Evolutionary conservation across 257 asterid species (phyloP).

Genomic region (Scutellaria baicalensis): DNA sequence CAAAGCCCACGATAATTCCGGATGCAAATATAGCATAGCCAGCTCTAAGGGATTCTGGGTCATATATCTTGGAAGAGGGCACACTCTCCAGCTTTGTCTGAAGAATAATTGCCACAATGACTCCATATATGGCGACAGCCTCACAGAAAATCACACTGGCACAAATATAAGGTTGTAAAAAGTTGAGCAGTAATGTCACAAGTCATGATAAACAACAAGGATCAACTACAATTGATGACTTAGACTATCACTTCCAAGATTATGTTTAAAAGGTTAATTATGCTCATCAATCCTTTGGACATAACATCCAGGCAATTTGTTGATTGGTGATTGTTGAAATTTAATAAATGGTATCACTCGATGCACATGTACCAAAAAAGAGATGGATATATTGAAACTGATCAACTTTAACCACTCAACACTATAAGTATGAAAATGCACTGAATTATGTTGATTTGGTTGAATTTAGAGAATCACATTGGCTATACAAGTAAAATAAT

Average conservation of each 20-base stretch:
- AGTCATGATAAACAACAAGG: background rate
- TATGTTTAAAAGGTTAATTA: background rate
- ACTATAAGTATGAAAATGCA: no score
- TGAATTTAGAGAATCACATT: no score
- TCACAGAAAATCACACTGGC: conserved; percentile 94
- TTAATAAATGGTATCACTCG: background rate
- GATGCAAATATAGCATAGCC: conserved; percentile 99
- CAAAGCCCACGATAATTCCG: conserved; percentile 95
- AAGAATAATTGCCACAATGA: conserved; percentile 97
- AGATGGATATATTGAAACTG: no score
- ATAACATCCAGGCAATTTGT: background rate
- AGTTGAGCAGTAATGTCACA: background rate
- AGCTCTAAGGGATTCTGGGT: conserved; percentile 89
- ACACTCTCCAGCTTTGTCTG: conserved; percentile 97
- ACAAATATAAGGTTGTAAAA: conserved; percentile 10
- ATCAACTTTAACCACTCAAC: no score
- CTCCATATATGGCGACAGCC: conserved; percentile 99
- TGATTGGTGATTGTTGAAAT: background rate
- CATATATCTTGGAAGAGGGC: conserved; percentile 59
- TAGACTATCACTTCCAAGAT: background rate
- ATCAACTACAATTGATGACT: background rate
- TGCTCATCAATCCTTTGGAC: background rate
- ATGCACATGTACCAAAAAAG: no score
- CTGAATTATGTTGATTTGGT: no score
- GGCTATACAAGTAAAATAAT: no score